Conservation (phyloP, 805 yeast genomes). For the Metschnikowia santaceciliae region DNA sequence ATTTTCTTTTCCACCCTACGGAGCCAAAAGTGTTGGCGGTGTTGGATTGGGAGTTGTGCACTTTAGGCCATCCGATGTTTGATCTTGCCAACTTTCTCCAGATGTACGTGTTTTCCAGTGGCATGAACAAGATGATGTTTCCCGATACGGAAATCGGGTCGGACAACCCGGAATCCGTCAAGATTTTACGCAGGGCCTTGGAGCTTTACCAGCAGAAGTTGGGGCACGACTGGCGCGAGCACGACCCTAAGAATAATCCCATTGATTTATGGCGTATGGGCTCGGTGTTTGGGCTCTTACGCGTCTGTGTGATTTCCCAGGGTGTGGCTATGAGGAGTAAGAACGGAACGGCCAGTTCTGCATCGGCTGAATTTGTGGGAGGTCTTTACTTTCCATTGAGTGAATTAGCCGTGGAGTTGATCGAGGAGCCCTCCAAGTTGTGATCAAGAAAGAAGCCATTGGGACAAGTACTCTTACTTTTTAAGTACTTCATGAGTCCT, state of each 20-base stretch:
- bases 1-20: conserved; percentile 56
- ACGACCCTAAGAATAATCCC: conserved; percentile 41
- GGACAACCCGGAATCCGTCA: conserved; percentile 26
- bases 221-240: conserved; percentile 28
- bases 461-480: too few species aligned
- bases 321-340: conserved; percentile 56
- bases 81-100: conserved; percentile 57
- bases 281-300: conserved; percentile 50
- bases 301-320: conserved; percentile 56
- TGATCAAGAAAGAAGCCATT: background rate
- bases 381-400: conserved; percentile 31
- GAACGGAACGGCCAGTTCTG: conserved; percentile 52
- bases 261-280: conserved; percentile 48
- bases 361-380: conserved; percentile 43
- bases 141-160: conserved; percentile 28
- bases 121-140: conserved; percentile 27
- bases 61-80: conserved; percentile 61
- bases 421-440: conserved; percentile 7
- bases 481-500: too few species aligned
- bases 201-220: conserved; percentile 22
- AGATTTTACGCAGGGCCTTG: conserved; percentile 23
- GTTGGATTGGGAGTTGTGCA: conserved; percentile 64
- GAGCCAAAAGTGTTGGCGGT: conserved; percentile 49
- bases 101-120: conserved; percentile 45
- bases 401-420: conserved; percentile 23